phyloP scores from a whole-genome alignment of 495 filamentous ascomycete genomes.

The Thermothielavioides terrestris region DNA sequence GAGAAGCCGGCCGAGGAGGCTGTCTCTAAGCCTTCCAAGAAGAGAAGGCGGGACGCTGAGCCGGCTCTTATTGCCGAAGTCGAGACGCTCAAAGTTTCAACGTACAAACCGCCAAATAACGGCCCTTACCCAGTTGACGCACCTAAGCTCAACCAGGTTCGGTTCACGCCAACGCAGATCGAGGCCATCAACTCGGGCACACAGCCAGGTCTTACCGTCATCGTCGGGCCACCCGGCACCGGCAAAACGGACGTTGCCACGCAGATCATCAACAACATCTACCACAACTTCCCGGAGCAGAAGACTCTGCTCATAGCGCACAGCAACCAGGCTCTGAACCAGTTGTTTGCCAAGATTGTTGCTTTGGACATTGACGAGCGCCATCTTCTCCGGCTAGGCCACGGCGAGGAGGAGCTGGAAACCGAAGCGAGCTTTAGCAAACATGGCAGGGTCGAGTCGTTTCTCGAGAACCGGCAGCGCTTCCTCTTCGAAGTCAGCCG shows the following conservation, averaged over 20 bases:
- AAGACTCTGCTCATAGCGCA: slow-evolving; percentile 90
- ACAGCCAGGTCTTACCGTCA: slow-evolving; percentile 88
- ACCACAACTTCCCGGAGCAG: slow-evolving; percentile 92
- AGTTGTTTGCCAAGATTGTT: slow-evolving; percentile 97
- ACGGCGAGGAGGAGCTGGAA: slow-evolving; percentile 88
- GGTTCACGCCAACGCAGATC: slow-evolving; percentile 85
- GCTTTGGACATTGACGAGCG: slow-evolving; percentile 91
- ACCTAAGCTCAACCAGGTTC: slow-evolving; percentile 71
- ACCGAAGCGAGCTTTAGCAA: slow-evolving; percentile 88
- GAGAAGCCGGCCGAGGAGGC: slow-evolving; percentile 39
- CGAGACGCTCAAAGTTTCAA: slow-evolving; percentile 70
- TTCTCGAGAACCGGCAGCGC: slow-evolving; percentile 75
- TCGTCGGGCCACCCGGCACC: slow-evolving; percentile 92
- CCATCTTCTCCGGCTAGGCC: slow-evolving; percentile 85
- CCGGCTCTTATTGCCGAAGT: slow-evolving; percentile 47
- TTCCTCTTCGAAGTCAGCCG: slow-evolving; percentile 81
- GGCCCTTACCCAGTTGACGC: slow-evolving; percentile 88
- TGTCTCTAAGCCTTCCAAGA: slow-evolving; percentile 55
- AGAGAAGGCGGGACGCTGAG: slow-evolving; percentile 70
- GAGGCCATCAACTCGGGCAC: slow-evolving; percentile 90
- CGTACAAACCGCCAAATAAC: slow-evolving; percentile 83
- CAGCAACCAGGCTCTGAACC: slow-evolving; percentile 96
- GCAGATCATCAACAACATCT: slow-evolving; percentile 98
- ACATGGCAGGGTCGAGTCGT: slow-evolving; percentile 88
- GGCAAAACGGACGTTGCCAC: slow-evolving; percentile 98